Evolutionary conservation across 2,329 filamentous ascomycete genomes (phyloP).

Genomic region (Colletotrichum paranaense): DNA sequence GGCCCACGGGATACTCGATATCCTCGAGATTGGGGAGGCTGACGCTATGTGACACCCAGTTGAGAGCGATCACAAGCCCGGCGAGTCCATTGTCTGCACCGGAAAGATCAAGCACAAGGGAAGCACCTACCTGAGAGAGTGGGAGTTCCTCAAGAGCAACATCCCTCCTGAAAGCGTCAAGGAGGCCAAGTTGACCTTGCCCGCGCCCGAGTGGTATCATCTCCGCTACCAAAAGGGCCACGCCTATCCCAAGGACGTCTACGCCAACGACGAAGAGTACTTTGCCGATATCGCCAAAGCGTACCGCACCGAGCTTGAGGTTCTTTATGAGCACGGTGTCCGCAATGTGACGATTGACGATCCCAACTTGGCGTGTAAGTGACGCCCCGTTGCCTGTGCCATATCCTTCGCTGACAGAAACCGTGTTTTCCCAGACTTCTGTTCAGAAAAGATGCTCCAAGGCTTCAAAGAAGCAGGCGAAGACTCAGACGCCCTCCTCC

Average conservation of each 20-base stretch:
- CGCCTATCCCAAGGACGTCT: constrained; percentile 68
- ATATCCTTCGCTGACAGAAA: not conserved
- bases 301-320: constrained; percentile 65
- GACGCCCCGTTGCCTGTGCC: not conserved
- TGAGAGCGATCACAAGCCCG: constrained; percentile 58
- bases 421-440: constrained; percentile 60
- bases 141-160: constrained; percentile 52
- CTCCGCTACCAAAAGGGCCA: constrained; percentile 65
- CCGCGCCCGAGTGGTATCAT: constrained; percentile 75
- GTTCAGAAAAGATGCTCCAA: constrained; percentile 63
- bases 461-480: constrained; percentile 35
- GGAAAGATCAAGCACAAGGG: constrained; percentile 59
- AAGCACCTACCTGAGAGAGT: constrained; percentile 55
- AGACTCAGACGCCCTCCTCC: constrained; percentile 66
- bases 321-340: constrained; percentile 65
- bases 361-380: constrained; percentile 63
- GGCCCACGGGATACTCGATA: not conserved
- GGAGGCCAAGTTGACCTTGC: constrained; percentile 73
- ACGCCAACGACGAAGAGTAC: constrained; percentile 66
- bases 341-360: constrained; percentile 71
- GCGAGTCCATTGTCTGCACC: constrained; percentile 57
- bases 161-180: constrained; percentile 71
- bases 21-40: not conserved
- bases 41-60: constrained; percentile 40
- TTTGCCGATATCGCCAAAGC: constrained; percentile 67